A percentile compares a stretch with the other conserved stretches of the same genome.
These are phyloP conservation scores for Cryptomeria japonica DNA, from an alignment of 75 land plant genomes.

Conservation along the genomic window DNA sequence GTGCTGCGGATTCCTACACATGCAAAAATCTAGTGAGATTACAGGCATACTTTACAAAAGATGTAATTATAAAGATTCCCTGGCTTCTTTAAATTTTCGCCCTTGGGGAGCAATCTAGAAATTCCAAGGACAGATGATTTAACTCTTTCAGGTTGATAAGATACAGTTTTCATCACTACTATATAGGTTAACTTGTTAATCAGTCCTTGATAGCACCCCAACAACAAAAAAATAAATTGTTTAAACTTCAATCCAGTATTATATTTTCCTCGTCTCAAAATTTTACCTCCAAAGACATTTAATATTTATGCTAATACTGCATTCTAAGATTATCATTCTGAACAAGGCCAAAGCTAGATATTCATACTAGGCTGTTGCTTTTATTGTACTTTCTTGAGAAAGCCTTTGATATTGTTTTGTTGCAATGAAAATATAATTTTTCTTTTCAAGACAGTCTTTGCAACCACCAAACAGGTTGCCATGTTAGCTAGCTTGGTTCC, in stretches of 20 bases:
- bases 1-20: constrained; percentile 48
- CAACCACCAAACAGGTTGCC: neutral
- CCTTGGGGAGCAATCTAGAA: neutral
- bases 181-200: neutral
- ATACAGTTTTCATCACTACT: too few species aligned
- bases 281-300: neutral
- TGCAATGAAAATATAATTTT: neutral
- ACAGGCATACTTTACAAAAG: neutral
- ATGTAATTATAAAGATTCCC: neutral
- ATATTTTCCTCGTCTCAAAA: neutral
- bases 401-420: neutral
- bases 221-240: neutral
- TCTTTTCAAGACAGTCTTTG: neutral
- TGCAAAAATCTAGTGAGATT: neutral
- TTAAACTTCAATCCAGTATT: neutral
- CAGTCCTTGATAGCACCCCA: neutral
- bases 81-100: neutral
- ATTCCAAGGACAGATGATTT: neutral
- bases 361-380: neutral
- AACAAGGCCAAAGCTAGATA: neutral
- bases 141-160: neutral
- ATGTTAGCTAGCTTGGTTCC: neutral
- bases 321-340: neutral
- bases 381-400: neutral
- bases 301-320: neutral